Evolutionary conservation across 306 rosid species (phyloP).

Genomic region (Cicer chorassanicum): DNA sequence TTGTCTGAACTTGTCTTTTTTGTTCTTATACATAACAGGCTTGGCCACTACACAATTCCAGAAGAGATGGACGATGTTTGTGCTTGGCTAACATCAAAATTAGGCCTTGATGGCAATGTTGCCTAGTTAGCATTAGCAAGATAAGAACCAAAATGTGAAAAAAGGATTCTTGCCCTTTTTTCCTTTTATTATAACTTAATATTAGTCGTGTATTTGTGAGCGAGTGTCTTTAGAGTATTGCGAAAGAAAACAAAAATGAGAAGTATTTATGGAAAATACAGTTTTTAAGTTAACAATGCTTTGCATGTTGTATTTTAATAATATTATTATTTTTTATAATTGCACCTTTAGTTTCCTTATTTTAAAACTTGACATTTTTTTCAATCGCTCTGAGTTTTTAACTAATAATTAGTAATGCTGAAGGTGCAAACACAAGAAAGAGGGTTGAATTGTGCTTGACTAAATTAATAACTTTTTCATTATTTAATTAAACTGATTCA

Average conservation of each 20-base stretch:
- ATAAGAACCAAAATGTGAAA: slow-evolving; percentile 15
- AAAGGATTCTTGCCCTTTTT: neutral
- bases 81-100: slow-evolving; percentile 72
- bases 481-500: too few relatives aligned
- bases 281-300: neutral
- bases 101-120: slow-evolving; percentile 74
- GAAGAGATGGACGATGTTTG: slow-evolving; percentile 95
- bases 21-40: slow-evolving; percentile 53
- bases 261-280: neutral
- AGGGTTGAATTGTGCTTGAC: too few relatives aligned
- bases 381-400: too few relatives aligned
- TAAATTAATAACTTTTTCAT: too few relatives aligned
- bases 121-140: slow-evolving; percentile 43
- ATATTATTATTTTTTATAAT: too few relatives aligned
- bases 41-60: slow-evolving; percentile 91
- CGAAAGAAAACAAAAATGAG: neutral
- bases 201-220: slow-evolving; percentile 17
- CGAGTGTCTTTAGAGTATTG: neutral
- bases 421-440: too few relatives aligned
- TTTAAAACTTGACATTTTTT: too few relatives aligned
- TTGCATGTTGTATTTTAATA: neutral
- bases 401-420: too few relatives aligned
- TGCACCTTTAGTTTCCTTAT: too few relatives aligned
- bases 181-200: neutral
- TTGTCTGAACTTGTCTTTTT: neutral